Evolutionary conservation across 371 early-diverging fungal species (phyloP).

Genomic region (Catenaria anguillulae): DNA sequence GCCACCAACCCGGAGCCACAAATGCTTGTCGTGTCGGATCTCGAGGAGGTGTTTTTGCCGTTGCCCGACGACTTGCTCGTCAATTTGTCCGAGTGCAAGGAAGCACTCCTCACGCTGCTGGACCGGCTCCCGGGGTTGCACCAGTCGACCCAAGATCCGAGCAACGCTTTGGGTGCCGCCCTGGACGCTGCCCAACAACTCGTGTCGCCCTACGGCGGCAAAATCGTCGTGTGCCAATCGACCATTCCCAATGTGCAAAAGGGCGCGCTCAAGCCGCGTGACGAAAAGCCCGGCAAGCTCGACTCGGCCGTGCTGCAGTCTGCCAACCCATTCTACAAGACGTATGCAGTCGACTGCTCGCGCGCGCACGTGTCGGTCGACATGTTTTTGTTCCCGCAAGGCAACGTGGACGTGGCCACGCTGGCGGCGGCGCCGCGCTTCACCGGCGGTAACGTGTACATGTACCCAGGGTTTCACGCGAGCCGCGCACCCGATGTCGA

Average conservation of each 20-base stretch:
- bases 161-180: conserved; percentile 69
- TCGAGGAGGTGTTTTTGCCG: conserved; percentile 79
- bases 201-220: conserved; percentile 70
- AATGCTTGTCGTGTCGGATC: conserved; percentile 80
- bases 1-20: conserved; percentile 54
- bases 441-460: conserved; percentile 89
- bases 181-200: conserved; percentile 70
- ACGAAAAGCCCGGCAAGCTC: conserved; percentile 16
- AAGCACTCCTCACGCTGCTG: conserved; percentile 52
- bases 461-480: conserved; percentile 91
- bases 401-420: conserved; percentile 79
- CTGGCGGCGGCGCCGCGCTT: conserved; percentile 67
- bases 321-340: conserved; percentile 78
- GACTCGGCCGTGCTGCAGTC: conserved; percentile 50
- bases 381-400: conserved; percentile 63
- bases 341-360: conserved; percentile 82
- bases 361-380: conserved; percentile 83
- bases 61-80: conserved; percentile 69
- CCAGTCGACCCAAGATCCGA: conserved; percentile 52
- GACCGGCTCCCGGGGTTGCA: conserved; percentile 68
- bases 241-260: conserved; percentile 64
- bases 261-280: conserved; percentile 61
- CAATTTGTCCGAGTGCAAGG: conserved; percentile 58
- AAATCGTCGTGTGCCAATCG: conserved; percentile 69
- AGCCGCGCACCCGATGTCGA: conserved; percentile 66